These are phyloP conservation scores for Xylariaceae sp. DNA, from an alignment of 2,329 filamentous ascomycete species.

Conservation along the genomic window DNA sequence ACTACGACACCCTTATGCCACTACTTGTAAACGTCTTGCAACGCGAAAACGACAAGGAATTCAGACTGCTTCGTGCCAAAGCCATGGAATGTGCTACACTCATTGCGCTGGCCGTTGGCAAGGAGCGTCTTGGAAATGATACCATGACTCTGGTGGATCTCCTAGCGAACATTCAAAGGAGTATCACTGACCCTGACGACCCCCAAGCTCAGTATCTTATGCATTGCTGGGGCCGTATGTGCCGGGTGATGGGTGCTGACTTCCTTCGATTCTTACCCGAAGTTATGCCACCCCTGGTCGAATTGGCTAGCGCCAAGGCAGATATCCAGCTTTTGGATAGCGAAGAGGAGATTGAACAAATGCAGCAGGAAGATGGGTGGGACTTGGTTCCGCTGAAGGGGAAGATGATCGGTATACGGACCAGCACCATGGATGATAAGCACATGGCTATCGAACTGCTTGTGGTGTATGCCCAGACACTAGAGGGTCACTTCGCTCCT, in stretches of 20 bases:
- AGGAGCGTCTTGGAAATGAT: constrained; percentile 84
- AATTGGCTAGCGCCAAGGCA: constrained; percentile 89
- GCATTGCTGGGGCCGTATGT: constrained; percentile 99
- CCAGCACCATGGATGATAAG: constrained; percentile 94
- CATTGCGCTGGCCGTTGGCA: constrained; percentile 91
- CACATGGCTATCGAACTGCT: constrained; percentile 99
- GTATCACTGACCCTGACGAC: constrained; percentile 85
- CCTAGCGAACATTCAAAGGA: constrained; percentile 79
- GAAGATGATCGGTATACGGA: constrained; percentile 97
- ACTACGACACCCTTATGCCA: constrained; percentile 95
- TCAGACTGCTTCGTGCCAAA: constrained; percentile 85
- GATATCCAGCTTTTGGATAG: constrained; percentile 96
- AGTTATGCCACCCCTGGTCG: constrained; percentile 90
- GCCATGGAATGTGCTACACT: constrained; percentile 98
- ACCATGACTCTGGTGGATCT: constrained; percentile 83
- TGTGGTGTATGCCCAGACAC: constrained; percentile 91
- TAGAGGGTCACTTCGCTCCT: constrained; percentile 88
- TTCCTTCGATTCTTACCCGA: constrained; percentile 89
- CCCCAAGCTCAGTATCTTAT: constrained; percentile 95
- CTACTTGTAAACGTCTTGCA: constrained; percentile 84
- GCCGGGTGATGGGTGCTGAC: constrained; percentile 81
- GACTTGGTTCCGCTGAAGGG: constrained; percentile 95
- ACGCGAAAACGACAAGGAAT: constrained; percentile 90
- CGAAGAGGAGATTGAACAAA: constrained; percentile 86
- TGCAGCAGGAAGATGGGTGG: constrained; percentile 95